These are phyloP conservation scores for Penicillium psychrofluorescens DNA, from an alignment of 495 filamentous ascomycete species.

Conservation along the genomic window DNA sequence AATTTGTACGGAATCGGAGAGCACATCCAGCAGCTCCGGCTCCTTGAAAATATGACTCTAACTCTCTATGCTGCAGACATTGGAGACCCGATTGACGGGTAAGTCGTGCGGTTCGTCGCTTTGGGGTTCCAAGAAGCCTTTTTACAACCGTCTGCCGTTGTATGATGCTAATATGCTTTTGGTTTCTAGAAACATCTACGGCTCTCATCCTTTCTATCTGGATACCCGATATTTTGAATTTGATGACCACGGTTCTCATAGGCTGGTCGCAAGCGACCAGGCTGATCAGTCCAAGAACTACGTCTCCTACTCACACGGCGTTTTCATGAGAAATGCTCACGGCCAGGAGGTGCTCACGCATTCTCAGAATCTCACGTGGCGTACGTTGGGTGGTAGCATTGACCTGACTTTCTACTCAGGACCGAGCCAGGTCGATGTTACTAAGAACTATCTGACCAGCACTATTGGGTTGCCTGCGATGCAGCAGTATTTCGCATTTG, in stretches of 20 bases:
- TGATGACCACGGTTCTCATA: constrained; percentile 37
- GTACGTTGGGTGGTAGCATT: constrained; percentile 48
- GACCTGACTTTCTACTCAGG: constrained; percentile 51
- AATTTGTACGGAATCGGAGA: constrained; percentile 53
- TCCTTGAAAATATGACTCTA: constrained; percentile 46
- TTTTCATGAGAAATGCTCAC: constrained; percentile 54
- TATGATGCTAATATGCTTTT: neutral
- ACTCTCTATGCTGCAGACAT: constrained; percentile 62
- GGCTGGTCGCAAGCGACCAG: constrained; percentile 39
- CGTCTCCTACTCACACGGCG: constrained; percentile 44
- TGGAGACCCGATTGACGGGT: constrained; percentile 40
- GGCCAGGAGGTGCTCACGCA: constrained; percentile 60
- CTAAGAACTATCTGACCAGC: constrained; percentile 33
- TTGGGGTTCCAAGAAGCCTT: too few relatives aligned
- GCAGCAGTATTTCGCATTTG: constrained; percentile 48
- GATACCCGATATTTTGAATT: constrained; percentile 47
- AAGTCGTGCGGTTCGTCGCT: too few relatives aligned
- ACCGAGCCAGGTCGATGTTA: constrained; percentile 39
- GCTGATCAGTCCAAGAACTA: constrained; percentile 42
- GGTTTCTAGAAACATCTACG: constrained; percentile 41
- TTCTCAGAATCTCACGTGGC: constrained; percentile 61
- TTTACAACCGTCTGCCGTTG: too few relatives aligned
- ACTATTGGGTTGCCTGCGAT: constrained; percentile 42
- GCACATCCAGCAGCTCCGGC: constrained; percentile 40
- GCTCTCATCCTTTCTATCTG: constrained; percentile 46